phyloP scores from a whole-genome alignment of 2,329 filamentous ascomycete species.

The Aspergillus unguis region DNA sequence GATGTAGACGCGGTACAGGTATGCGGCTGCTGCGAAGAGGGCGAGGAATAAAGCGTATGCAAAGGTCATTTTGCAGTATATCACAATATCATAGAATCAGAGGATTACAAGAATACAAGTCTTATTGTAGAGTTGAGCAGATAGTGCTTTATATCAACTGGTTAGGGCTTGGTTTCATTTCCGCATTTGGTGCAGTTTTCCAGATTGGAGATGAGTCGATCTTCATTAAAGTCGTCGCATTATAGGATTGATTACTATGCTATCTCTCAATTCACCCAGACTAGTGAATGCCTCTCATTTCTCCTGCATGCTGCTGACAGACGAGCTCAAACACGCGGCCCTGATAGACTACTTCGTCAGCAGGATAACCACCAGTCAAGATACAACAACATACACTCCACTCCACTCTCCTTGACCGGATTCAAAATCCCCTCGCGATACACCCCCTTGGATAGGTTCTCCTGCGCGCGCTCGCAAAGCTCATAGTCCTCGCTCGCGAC shows the following conservation, averaged over 20 bases:
- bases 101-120: not conserved
- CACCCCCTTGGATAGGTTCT: conserved; percentile 52
- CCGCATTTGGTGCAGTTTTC: conserved; percentile 19
- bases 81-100: not conserved
- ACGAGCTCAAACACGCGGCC: conserved; percentile 47
- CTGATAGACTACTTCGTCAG: conserved; percentile 42
- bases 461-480: conserved; percentile 56
- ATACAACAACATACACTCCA: conserved; percentile 43
- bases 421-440: conserved; percentile 57
- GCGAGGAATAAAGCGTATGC: conserved; percentile 1
- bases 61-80: not conserved
- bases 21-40: conserved; percentile 9
- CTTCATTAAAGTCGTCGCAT: not conserved
- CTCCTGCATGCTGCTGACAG: conserved; percentile 41
- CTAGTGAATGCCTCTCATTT: conserved; percentile 17
- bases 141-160: not conserved
- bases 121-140: too few relatives aligned
- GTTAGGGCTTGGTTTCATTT: conserved; percentile 3
- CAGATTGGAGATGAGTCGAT: conserved; percentile 1
- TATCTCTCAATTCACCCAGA: not conserved
- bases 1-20: conserved; percentile 10
- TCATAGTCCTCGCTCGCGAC: conserved; percentile 58
- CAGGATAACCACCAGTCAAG: not conserved
- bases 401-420: conserved; percentile 55
- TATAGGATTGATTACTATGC: not conserved